Evolutionary conservation across 495 filamentous ascomycete genomes (phyloP).

Genomic region (Aspergillus leporis): DNA sequence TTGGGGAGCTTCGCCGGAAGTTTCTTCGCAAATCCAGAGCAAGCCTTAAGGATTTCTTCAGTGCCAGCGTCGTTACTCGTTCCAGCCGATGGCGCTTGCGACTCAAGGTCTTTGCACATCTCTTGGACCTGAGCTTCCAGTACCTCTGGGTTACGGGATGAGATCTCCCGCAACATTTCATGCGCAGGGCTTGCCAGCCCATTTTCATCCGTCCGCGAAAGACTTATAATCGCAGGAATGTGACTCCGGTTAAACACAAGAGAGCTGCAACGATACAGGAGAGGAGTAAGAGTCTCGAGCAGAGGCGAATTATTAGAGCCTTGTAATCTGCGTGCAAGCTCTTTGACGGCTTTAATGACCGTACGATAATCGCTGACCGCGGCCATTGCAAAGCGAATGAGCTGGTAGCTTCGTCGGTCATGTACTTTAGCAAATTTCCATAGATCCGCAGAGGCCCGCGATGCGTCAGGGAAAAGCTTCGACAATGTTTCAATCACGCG

Average conservation of each 20-base stretch:
- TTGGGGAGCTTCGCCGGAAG: slow-evolving; percentile 82
- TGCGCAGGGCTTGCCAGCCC: slow-evolving; percentile 77
- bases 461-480: slow-evolving; percentile 72
- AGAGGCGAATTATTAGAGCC: slow-evolving; percentile 58
- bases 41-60: slow-evolving; percentile 89
- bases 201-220: slow-evolving; percentile 77
- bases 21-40: slow-evolving; percentile 81
- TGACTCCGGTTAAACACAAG: slow-evolving; percentile 93
- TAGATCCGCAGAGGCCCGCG: slow-evolving; percentile 67
- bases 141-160: slow-evolving; percentile 79
- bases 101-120: slow-evolving; percentile 80
- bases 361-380: slow-evolving; percentile 91
- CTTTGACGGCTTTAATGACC: slow-evolving; percentile 83
- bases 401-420: slow-evolving; percentile 86
- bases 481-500: slow-evolving; percentile 66
- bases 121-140: slow-evolving; percentile 91
- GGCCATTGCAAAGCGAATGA: slow-evolving; percentile 80
- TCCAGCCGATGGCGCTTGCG: slow-evolving; percentile 71
- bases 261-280: slow-evolving; percentile 79
- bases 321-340: slow-evolving; percentile 80
- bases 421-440: slow-evolving; percentile 90
- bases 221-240: slow-evolving; percentile 83
- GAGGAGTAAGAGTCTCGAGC: slow-evolving; percentile 76
- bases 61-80: slow-evolving; percentile 64
- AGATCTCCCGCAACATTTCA: slow-evolving; percentile 91